These are phyloP conservation scores for Populus deltoides DNA, from an alignment of 345 rosid genomes.

Conservation along the genomic window DNA sequence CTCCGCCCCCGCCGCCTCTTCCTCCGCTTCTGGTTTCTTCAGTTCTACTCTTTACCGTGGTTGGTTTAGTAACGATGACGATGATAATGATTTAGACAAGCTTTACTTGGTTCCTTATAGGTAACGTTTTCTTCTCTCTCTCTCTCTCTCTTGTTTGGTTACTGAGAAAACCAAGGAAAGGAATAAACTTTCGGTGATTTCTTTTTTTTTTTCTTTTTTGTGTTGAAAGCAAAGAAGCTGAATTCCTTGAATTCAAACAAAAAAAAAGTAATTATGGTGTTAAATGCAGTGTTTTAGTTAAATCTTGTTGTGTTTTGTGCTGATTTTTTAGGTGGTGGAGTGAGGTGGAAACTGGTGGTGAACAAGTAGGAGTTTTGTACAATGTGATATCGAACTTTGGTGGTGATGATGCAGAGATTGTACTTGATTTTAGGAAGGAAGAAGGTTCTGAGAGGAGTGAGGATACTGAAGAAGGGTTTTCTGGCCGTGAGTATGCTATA, in stretches of 20 bases:
- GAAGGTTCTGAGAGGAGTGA: neutral
- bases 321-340: conserved; percentile 23
- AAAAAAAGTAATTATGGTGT: too few relatives aligned
- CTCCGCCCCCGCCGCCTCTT: neutral
- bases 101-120: conserved; percentile 24
- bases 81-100: conserved; percentile 5
- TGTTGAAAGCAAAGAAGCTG: too few relatives aligned
- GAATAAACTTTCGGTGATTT: neutral
- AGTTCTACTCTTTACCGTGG: neutral
- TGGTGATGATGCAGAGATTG: neutral
- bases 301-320: neutral
- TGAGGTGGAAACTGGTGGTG: neutral
- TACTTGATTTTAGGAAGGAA: conserved; percentile 8
- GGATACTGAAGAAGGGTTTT: conserved; percentile 1
- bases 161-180: neutral
- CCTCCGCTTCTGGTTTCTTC: neutral
- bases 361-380: conserved; percentile 16
- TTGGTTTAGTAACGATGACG: conserved; percentile 5
- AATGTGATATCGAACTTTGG: conserved; percentile 1
- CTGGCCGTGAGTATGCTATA: conserved; percentile 17
- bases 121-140: neutral
- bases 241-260: too few relatives aligned
- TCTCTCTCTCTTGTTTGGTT: neutral
- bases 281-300: neutral
- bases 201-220: neutral